Evolutionary conservation across 192 early-diverging fungal genomes (phyloP), one percentile per base, ranked within the genome.

Genomic region (Rhizophagus prolifer): DNA sequence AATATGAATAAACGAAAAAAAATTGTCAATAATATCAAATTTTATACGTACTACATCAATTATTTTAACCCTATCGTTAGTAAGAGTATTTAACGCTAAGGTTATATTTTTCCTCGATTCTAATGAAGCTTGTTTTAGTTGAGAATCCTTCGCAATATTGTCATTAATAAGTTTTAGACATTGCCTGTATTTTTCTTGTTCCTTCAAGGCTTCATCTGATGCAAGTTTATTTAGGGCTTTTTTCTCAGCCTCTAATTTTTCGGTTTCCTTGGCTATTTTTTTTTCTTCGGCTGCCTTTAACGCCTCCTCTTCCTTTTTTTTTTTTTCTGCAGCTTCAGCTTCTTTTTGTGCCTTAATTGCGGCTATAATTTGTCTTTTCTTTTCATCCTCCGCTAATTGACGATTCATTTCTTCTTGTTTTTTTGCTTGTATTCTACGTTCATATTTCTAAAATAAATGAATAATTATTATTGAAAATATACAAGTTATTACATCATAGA

Each of bases 31-130:
- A 3, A n/a, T 66, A 3, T 1, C 30, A 10, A 38, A 67, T 9
- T 34, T 67, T 23, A 67, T n/a, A 36, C 13, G n/a, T 67, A 67
- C 65, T n/a, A 44, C 44, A 36, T 67, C 36, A 36, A 67, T 23
- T 36, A 67, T 67, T 67, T 67, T 36, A 8, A 1, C n/a, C n/a
- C 65, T 30, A 12, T 38, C 21, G 44, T 67, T 70, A 12, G 68
- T 70, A 26, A 70, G 44, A 19, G 34, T 47, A 28, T 70, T 70
- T 44, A 70, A 70, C 12, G 12, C 26, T 25, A 47, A 10, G 16
- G 23, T 70, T 23, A 70, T 50, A 3, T 4, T 50, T 47, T 50
- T 70, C 41, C 68, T 70, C 3, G 25, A 8, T 31, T 47, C 41
- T 13, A 9, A 47, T 8, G 68, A 26, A 7, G 10, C 12, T 4